Evolutionary conservation across 805 yeast species (phyloP), one percentile per base, ranked within the genome.

Genomic region (Candida ficus): DNA sequence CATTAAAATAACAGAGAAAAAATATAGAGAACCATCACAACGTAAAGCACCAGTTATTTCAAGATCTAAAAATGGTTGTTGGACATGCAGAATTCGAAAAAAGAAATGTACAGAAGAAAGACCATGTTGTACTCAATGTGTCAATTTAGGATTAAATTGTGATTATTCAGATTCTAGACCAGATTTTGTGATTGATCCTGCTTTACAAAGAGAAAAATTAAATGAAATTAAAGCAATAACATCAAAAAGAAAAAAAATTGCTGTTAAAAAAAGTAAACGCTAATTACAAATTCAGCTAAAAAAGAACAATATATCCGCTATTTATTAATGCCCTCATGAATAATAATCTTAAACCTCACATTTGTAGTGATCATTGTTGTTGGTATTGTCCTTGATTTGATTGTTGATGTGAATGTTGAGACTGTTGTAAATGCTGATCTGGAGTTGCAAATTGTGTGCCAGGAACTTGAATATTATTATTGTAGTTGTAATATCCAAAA

Each of bases 11-110:
- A 12, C 16, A 14, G 29, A 30, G 10, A 33, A 29, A 13, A n/a
- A n/a, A 18, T 8, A 14, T 18, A 11, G 23, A n/a, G 18, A 12
- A 18, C 17, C 4, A 19, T 17, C 18, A 18, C 13, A n/a, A 10
- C 42, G 36, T 13, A 36, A 33, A 25, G 17, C 21, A 2, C 30
- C 40, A 7, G 18, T 54, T 34, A 54, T 58, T 9, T 55, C 64
- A 18, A 60, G 82, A 36, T 75, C 80, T 1, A 72, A 71, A 44
- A 65, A 66, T 23, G 90, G 90, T 0, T 83, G 93, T 54, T 83
- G 91, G 91, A 83, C 86, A 6, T 83, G 91, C 28, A 62, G 90
- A 42, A 60, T 81, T 14, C 68, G 93, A 29, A 79, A 85, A 48
- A 83, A 83, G 57, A 76, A 80, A 48, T 83, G 91, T 53, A 74